phyloP scores from a whole-genome alignment of 345 rosid species.

The Melaleuca alternifolia region DNA sequence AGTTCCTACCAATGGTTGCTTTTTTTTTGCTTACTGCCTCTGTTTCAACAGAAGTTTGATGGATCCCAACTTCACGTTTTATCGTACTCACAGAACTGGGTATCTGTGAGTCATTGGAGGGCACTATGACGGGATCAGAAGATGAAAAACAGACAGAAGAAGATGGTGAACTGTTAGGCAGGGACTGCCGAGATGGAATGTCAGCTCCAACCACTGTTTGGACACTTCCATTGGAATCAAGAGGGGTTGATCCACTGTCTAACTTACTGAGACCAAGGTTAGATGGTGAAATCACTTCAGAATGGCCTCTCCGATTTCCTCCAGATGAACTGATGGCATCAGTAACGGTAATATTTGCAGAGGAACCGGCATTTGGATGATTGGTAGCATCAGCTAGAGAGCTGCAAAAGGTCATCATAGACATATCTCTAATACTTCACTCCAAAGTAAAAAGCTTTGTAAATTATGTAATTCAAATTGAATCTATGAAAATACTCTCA shows the following conservation, averaged over 20 bases:
- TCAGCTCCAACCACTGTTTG: constrained; percentile 31
- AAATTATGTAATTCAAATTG: not conserved
- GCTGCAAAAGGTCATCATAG: not conserved
- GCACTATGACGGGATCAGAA: constrained; percentile 50
- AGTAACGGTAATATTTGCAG: not conserved
- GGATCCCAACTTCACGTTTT: constrained; percentile 38
- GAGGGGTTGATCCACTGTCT: constrained; percentile 15
- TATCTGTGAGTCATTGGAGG: constrained; percentile 29
- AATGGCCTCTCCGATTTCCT: constrained; percentile 19
- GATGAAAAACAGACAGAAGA: constrained; percentile 52
- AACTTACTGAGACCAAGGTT: constrained; percentile 15
- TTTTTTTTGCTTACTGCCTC: constrained; percentile 30
- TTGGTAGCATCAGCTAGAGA: constrained; percentile 9
- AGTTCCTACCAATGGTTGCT: constrained; percentile 28
- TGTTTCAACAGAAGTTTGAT: constrained; percentile 25
- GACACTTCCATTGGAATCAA: constrained; percentile 25
- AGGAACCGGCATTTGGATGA: constrained; percentile 16
- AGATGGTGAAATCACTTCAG: constrained; percentile 26
- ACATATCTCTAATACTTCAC: not conserved
- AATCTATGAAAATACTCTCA: constrained; percentile 2
- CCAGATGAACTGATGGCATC: constrained; percentile 19
- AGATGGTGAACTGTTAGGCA: constrained; percentile 26
- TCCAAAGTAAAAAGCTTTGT: not conserved
- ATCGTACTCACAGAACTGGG: constrained; percentile 32
- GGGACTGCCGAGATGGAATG: constrained; percentile 19